Conservation (phyloP, 31 red algal species). For the Asparagopsis taxiformis region DNA sequence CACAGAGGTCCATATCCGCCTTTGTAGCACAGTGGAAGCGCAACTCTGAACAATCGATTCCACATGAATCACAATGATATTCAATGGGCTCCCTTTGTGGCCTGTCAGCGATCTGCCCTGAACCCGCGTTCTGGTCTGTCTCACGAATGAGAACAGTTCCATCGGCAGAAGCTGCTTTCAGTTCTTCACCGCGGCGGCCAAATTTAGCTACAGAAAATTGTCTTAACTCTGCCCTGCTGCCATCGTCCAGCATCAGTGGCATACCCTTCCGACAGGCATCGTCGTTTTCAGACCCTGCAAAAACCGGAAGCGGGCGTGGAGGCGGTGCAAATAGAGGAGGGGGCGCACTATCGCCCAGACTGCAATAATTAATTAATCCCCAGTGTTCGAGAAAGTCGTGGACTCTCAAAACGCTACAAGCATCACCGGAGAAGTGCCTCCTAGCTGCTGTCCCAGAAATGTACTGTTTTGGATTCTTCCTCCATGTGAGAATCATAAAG, state of each 20-base stretch:
- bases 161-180: neutral
- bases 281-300: neutral
- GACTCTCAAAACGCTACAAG: slow-evolving; percentile 73
- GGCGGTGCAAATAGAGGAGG: slow-evolving; percentile 29
- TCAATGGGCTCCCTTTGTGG: slow-evolving; percentile 45
- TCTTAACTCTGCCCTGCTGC: slow-evolving; percentile 14
- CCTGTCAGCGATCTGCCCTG: slow-evolving; percentile 13
- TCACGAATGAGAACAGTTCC: slow-evolving; percentile 28
- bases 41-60: slow-evolving; percentile 68
- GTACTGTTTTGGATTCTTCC: slow-evolving; percentile 61
- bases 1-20: slow-evolving; percentile 90
- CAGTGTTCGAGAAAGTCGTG: slow-evolving; percentile 96
- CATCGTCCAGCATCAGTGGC: slow-evolving; percentile 22
- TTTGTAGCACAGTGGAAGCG: slow-evolving; percentile 82
- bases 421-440: slow-evolving; percentile 83
- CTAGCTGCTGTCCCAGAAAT: slow-evolving; percentile 80
- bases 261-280: neutral
- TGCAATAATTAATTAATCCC: slow-evolving; percentile 91
- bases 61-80: slow-evolving; percentile 91
- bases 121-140: neutral
- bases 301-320: slow-evolving; percentile 34
- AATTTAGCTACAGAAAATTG: slow-evolving; percentile 25
- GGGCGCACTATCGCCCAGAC: slow-evolving; percentile 39
- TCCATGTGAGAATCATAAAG: slow-evolving; percentile 86
- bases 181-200: slow-evolving; percentile 3